A percentile compares a stretch with the other conserved stretches of the same genome.
These are phyloP conservation scores for Clarireedia hainanense DNA, from an alignment of 2,329 filamentous ascomycete genomes.

Conservation along the genomic window DNA sequence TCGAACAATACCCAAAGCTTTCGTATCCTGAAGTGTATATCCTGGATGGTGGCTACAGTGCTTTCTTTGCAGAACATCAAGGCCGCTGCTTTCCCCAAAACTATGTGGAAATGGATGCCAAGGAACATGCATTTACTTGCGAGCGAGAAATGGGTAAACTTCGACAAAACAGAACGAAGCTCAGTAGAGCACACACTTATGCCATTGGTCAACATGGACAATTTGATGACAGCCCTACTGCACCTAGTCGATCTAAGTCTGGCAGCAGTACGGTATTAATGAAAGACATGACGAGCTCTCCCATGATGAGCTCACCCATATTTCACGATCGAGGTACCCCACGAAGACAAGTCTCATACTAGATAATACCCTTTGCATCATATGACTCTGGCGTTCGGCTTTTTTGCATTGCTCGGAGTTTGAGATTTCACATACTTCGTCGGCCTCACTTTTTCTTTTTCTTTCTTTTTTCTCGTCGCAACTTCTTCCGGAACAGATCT, in stretches of 20 bases:
- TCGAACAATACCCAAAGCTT: constrained; percentile 76
- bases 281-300: constrained; percentile 19
- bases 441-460: neutral
- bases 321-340: constrained; percentile 45
- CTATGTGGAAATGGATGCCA: constrained; percentile 93
- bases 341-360: constrained; percentile 59
- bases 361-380: constrained; percentile 27
- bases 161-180: constrained; percentile 73
- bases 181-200: constrained; percentile 86
- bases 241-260: constrained; percentile 23
- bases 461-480: neutral
- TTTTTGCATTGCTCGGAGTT: constrained; percentile 10
- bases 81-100: constrained; percentile 84
- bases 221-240: constrained; percentile 53
- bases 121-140: constrained; percentile 85
- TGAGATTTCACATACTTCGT: neutral
- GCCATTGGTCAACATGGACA: constrained; percentile 73
- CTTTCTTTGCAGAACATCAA: constrained; percentile 76
- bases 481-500: constrained; percentile 4
- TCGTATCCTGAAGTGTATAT: constrained; percentile 98
- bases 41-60: constrained; percentile 90
- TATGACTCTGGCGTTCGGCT: constrained; percentile 21
- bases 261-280: constrained; percentile 32
- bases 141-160: constrained; percentile 92
- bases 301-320: constrained; percentile 30